Evolutionary conservation across 306 rosid genomes (phyloP).

Genomic region (Betula pendula): DNA sequence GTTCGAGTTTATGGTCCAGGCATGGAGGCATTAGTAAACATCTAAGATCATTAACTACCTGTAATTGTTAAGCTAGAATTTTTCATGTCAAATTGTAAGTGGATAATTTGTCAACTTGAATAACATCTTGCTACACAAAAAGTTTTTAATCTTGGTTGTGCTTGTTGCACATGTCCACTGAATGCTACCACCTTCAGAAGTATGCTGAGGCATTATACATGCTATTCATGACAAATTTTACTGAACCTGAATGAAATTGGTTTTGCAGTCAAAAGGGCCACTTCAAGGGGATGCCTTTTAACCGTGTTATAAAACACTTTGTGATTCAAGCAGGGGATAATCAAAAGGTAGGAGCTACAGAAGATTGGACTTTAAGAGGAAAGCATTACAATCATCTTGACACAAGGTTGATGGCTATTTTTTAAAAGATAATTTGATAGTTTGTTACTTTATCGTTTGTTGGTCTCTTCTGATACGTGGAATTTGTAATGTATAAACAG

Average conservation of each 20-base stretch:
- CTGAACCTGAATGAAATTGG: conserved; percentile 18
- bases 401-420: conserved; percentile 33
- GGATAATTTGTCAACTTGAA: neutral
- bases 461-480: conserved; percentile 22
- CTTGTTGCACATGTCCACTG: neutral
- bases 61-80: neutral
- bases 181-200: conserved; percentile 1
- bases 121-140: neutral
- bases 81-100: neutral
- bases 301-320: conserved; percentile 76
- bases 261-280: conserved; percentile 81
- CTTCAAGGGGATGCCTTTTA: conserved; percentile 82
- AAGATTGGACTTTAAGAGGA: conserved; percentile 83
- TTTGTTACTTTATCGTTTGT: neutral
- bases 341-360: conserved; percentile 66
- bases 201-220: neutral
- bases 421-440: conserved; percentile 10
- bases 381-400: conserved; percentile 58
- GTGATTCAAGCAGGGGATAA: conserved; percentile 82
- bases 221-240: neutral
- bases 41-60: neutral
- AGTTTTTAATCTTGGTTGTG: neutral
- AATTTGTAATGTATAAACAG: conserved; percentile 36
- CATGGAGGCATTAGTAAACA: neutral
- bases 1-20: neutral